Percentiles rank a stretch among this genome's conserved stretches.
Evolutionary conservation across 2,329 filamentous ascomycete genomes (phyloP).

Genomic region (Epichloe coenophiala): DNA sequence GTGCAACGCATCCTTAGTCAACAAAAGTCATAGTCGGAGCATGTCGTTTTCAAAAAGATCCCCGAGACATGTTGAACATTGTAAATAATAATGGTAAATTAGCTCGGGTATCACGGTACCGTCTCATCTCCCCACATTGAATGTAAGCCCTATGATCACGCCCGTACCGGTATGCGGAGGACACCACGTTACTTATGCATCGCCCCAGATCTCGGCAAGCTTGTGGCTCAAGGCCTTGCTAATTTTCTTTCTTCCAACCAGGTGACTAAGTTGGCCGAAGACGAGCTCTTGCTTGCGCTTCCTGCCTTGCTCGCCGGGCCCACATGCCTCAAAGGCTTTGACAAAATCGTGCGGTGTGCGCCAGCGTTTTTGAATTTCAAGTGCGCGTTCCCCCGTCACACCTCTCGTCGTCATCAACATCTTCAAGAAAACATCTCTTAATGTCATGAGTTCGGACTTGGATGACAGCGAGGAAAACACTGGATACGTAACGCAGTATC

Average conservation of each 20-base stretch:
- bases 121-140: background rate
- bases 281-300: slow-evolving; percentile 50
- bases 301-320: slow-evolving; percentile 30
- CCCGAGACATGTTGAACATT: background rate
- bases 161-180: background rate
- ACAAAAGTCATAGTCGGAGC: slow-evolving; percentile 15
- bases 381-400: slow-evolving; percentile 65
- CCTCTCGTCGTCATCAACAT: slow-evolving; percentile 76
- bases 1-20: slow-evolving; percentile 64
- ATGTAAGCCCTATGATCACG: no score
- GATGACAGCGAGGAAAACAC: slow-evolving; percentile 60
- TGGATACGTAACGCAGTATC: slow-evolving; percentile 53
- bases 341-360: slow-evolving; percentile 58
- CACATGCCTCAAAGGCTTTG: slow-evolving; percentile 51
- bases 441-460: slow-evolving; percentile 61
- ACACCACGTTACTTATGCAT: slow-evolving; percentile 17
- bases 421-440: slow-evolving; percentile 65
- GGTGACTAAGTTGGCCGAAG: slow-evolving; percentile 36
- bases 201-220: slow-evolving; percentile 61
- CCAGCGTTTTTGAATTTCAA: slow-evolving; percentile 71
- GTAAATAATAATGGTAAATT: background rate
- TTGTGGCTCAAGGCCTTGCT: slow-evolving; percentile 51
- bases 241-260: slow-evolving; percentile 58
- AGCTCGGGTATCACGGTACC: background rate
- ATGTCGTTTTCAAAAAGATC: no score